Evolutionary conservation across 176 grass and related monocot species (phyloP), one percentile per base, ranked within the genome.

Genomic region (Elymus sibiricus): DNA sequence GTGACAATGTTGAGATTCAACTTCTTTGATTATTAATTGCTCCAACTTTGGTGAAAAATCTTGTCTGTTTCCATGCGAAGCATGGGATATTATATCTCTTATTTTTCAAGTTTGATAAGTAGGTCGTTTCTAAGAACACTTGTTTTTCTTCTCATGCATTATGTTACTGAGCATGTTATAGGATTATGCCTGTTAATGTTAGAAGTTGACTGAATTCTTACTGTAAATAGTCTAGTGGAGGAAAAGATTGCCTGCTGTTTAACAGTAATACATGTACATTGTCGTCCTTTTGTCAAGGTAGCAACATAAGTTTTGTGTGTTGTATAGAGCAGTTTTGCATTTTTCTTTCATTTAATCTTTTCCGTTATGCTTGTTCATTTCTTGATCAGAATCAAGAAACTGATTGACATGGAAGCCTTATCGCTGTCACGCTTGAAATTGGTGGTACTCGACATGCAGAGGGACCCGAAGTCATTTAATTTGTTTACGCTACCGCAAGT

Each of bases 401-500:
- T 98, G 59, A 90, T 98, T 77, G 93, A 98, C 82, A 88, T 92
- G 82, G 96, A 98, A 79, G 93, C 93, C 15, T 79, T 98, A 35
- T 95, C 93, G 4, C 70, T 98, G 17, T 90, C 94, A 86, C 90
- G 93, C 64, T 42, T 93, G 77, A 89, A 92, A 78, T 24, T 95
- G 58, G 86, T 98, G 69, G 82, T 98, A 19, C 69, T 98, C 21
- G 93, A 95, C 86, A 95, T 95, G 90, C 96, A 94, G 79, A 98
- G 79, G 86, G 96, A 98, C 70, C 84, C 92, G 13, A 98, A 98
- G 81, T 91, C 91, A 76, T 95, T 92, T 80, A 95, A 90, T 29
- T 92, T 98, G 65, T 92, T 98, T 82, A 95, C 92, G 2, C 87
- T 94, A 61, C 96, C 96, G 46, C 96, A 98, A 98, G 96, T 98